Percentiles rank a stretch among this genome's conserved stretches.
These are phyloP conservation scores for Mimosa pudica DNA, from an alignment of 306 rosid species.

Conservation along the genomic window DNA sequence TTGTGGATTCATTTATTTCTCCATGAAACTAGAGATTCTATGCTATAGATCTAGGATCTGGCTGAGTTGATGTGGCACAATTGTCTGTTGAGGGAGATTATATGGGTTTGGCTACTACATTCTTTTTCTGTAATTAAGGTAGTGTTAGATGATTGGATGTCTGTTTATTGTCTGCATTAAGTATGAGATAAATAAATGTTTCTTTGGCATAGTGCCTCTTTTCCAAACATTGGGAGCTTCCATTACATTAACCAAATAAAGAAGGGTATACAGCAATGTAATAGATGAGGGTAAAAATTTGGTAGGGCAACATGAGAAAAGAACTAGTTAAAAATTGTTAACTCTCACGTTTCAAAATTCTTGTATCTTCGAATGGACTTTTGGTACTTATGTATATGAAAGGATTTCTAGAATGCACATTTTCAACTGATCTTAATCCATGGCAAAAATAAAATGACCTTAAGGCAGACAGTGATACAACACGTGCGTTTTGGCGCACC, in stretches of 20 bases:
- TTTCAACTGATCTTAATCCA: no score
- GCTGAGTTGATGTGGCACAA: neutral
- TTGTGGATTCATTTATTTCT: constrained; percentile 3
- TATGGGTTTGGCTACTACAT: neutral
- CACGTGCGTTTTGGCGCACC: no score
- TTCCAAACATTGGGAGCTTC: neutral
- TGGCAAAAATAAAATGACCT: no score
- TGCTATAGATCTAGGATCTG: neutral
- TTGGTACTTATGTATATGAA: no score
- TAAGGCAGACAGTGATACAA: no score
- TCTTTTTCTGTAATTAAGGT: constrained; percentile 3
- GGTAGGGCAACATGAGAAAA: neutral
- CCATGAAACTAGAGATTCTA: neutral
- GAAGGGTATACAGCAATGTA: neutral
- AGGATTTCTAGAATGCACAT: no score
- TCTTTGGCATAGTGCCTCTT: neutral
- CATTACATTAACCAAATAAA: neutral
- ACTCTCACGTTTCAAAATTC: no score
- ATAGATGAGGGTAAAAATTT: no score
- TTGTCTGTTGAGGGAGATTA: neutral
- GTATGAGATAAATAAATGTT: neutral
- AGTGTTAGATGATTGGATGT: neutral
- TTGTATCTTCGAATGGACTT: no score
- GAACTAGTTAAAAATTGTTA: neutral
- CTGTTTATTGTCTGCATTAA: neutral